phyloP scores from a whole-genome alignment of 805 yeast species.

The Pichia phayaonensis region DNA sequence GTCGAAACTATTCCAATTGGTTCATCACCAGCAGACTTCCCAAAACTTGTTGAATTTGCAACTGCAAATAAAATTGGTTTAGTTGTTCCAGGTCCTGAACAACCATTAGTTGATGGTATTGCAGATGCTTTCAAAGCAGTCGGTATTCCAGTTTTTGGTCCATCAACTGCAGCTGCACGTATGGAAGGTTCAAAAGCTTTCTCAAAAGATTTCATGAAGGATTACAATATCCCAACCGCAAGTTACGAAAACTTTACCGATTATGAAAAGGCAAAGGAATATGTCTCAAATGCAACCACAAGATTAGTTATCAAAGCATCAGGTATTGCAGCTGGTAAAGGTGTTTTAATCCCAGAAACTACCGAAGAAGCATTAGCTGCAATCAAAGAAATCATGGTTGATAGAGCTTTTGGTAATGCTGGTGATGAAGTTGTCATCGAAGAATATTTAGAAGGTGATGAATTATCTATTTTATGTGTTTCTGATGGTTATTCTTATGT shows the following conservation, averaged over 20 bases:
- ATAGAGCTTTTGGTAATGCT: slow-evolving; percentile 82
- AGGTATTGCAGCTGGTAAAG: slow-evolving; percentile 98
- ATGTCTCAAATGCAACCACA: slow-evolving; percentile 57
- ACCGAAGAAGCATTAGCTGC: slow-evolving; percentile 82
- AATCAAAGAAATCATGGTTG: slow-evolving; percentile 82
- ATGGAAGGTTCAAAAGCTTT: slow-evolving; percentile 98
- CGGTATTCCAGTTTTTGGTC: slow-evolving; percentile 97
- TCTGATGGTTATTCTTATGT: slow-evolving; percentile 89
- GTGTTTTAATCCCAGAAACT: slow-evolving; percentile 84
- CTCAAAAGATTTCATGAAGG: slow-evolving; percentile 88
- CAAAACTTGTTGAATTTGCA: slow-evolving; percentile 67
- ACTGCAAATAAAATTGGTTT: slow-evolving; percentile 53
- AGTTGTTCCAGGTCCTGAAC: slow-evolving; percentile 98
- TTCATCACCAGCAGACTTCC: slow-evolving; percentile 60
- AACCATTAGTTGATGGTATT: slow-evolving; percentile 94
- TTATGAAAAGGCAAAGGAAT: slow-evolving; percentile 66
- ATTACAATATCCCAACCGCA: slow-evolving; percentile 92
- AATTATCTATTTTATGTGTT: slow-evolving; percentile 83
- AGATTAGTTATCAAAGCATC: slow-evolving; percentile 92
- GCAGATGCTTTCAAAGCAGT: slow-evolving; percentile 60
- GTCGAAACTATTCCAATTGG: slow-evolving; percentile 66
- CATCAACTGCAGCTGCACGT: slow-evolving; percentile 79
- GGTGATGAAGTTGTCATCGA: slow-evolving; percentile 95
- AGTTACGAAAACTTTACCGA: slow-evolving; percentile 73
- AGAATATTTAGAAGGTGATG: slow-evolving; percentile 95